A percentile compares a stretch with the other conserved stretches of the same genome.
These are phyloP conservation scores for Boletus sensibilis DNA, from an alignment of 768 basidiomycete genomes.

Conservation along the genomic window DNA sequence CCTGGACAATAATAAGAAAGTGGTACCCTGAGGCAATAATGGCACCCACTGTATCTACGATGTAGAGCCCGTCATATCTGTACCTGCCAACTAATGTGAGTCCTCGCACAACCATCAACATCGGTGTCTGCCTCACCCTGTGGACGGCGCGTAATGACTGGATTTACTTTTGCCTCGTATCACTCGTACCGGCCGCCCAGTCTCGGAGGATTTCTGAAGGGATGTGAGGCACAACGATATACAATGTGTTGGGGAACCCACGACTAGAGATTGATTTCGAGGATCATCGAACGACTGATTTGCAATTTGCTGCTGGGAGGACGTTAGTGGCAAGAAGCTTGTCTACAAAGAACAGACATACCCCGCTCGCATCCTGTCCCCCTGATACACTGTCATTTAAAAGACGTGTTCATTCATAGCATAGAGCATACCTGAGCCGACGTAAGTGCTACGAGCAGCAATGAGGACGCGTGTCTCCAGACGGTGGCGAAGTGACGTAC, in stretches of 20 bases:
- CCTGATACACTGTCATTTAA: conserved; percentile 10
- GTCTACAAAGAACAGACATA: conserved; percentile 5
- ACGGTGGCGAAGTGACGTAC: conserved; percentile 24
- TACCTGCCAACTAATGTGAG: conserved; percentile 19
- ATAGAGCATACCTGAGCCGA: conserved; percentile 30
- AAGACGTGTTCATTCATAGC: background rate
- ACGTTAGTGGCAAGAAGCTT: background rate
- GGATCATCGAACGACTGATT: conserved; percentile 25
- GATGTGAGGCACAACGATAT: background rate
- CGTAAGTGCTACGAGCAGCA: conserved; percentile 29
- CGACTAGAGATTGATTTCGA: conserved; percentile 22
- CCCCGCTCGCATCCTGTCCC: conserved; percentile 21
- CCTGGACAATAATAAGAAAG: conserved; percentile 17
- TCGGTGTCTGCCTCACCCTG: conserved; percentile 20
- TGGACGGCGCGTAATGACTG: conserved; percentile 19
- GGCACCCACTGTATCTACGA: conserved; percentile 24
- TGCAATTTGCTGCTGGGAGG: conserved; percentile 19
- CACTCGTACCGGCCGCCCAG: conserved; percentile 37
- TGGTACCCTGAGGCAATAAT: background rate
- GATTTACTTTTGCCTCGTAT: conserved; percentile 30
- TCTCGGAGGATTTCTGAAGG: conserved; percentile 30
- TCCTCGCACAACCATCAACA: background rate
- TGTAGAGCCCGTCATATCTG: conserved; percentile 34
- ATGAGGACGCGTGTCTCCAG: conserved; percentile 1
- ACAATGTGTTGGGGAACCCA: conserved; percentile 1